These are phyloP conservation scores for Jackrogersella minutella DNA, from an alignment of 495 filamentous ascomycete genomes.

Conservation along the genomic window DNA sequence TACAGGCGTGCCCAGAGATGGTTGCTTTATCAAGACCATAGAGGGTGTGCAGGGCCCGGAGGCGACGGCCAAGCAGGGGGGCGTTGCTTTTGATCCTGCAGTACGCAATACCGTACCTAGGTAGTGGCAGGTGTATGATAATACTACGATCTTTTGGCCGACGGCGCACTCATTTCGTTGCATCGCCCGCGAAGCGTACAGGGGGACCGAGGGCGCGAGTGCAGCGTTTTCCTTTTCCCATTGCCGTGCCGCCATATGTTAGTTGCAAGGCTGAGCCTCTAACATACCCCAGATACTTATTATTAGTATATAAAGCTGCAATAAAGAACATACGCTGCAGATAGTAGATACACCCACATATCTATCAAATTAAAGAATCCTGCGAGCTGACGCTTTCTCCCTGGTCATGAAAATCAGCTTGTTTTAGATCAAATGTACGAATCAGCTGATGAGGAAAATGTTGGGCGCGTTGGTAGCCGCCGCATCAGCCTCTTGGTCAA, in stretches of 20 bases:
- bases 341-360: not conserved
- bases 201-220: too few species aligned
- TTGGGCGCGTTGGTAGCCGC: conserved; percentile 3
- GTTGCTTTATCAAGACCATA: conserved; percentile 5
- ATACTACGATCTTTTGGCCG: not conserved
- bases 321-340: not conserved
- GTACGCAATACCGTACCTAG: not conserved
- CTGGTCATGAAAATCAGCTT: not conserved
- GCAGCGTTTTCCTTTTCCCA: not conserved
- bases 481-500: not conserved
- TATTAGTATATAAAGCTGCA: not conserved
- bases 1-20: conserved; percentile 5
- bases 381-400: not conserved
- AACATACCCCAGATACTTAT: not conserved
- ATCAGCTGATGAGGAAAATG: not conserved
- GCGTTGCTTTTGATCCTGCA: not conserved
- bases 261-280: not conserved
- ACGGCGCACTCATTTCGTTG: too few species aligned
- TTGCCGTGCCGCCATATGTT: not conserved
- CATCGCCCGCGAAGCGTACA: too few species aligned
- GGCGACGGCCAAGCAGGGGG: not conserved
- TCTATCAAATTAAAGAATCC: not conserved
- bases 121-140: not conserved
- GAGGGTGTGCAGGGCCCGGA: not conserved
- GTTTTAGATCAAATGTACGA: not conserved